phyloP scores from a whole-genome alignment of 225 moss, liverwort and hornwort species.

The Pseudoscleropodium purum region DNA sequence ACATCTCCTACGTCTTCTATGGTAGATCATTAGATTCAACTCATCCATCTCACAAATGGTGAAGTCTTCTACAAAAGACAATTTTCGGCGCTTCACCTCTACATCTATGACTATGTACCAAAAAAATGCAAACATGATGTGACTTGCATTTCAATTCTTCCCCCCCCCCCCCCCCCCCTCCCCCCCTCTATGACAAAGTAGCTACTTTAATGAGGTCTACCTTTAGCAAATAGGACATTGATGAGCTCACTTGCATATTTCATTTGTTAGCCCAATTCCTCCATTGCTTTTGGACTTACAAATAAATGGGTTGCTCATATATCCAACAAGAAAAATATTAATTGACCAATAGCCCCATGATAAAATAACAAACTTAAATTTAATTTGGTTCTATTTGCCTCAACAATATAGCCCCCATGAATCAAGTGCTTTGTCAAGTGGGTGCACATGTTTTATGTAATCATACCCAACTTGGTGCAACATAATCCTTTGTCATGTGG shows the following conservation, averaged over 20 bases:
- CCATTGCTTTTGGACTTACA: neutral
- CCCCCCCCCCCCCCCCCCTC: no score
- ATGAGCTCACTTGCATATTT: neutral
- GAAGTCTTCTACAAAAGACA: neutral
- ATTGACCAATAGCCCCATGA: neutral
- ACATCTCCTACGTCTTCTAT: no score
- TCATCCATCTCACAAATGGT: no score
- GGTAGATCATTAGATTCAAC: no score
- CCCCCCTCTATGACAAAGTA: neutral
- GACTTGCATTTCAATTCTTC: no score
- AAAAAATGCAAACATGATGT: no score
- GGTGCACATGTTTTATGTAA: neutral
- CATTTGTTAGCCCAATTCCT: neutral
- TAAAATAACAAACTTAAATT: neutral
- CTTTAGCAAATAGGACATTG: neutral
- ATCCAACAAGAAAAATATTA: neutral
- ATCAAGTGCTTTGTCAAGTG: neutral
- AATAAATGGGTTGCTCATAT: neutral
- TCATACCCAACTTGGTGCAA: neutral
- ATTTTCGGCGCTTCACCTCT: neutral
- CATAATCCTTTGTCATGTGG: neutral
- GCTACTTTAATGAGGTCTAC: neutral
- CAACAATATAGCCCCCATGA: neutral
- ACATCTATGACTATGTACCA: neutral
- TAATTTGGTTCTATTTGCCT: neutral